These are phyloP conservation scores for Paulownia fortunei DNA, from an alignment of 257 asterid genomes.

Conservation along the genomic window DNA sequence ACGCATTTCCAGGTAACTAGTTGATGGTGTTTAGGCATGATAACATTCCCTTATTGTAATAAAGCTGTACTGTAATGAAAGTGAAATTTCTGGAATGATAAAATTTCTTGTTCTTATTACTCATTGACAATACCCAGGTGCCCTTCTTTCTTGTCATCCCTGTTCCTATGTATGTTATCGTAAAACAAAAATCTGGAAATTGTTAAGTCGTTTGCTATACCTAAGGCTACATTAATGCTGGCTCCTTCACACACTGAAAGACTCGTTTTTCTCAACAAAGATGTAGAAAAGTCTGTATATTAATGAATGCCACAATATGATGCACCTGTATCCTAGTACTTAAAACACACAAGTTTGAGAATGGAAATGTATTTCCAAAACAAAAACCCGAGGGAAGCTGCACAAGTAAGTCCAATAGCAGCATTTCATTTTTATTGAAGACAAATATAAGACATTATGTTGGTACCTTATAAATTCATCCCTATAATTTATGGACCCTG, in stretches of 20 bases:
- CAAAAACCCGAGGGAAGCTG: not conserved
- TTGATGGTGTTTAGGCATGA: not conserved
- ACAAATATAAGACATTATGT: not conserved
- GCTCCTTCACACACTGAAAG: too few relatives aligned
- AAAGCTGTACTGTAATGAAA: not conserved
- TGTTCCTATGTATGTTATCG: not conserved
- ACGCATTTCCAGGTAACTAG: not conserved
- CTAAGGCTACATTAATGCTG: too few relatives aligned
- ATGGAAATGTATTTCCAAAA: not conserved
- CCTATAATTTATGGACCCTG: not conserved
- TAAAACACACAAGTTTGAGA: not conserved
- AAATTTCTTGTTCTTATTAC: not conserved
- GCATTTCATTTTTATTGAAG: not conserved
- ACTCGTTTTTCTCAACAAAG: too few relatives aligned
- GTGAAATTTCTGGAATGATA: slow-evolving; percentile 1
- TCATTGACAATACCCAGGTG: not conserved
- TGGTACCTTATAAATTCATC: not conserved
- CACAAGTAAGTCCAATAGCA: not conserved
- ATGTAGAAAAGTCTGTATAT: not conserved
- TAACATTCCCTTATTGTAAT: slow-evolving; percentile 2
- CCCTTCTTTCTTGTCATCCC: slow-evolving; percentile 3
- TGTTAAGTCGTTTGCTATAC: not conserved
- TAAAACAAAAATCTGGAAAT: not conserved
- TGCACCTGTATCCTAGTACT: not conserved
- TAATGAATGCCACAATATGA: not conserved